phyloP scores from a whole-genome alignment of 371 early-diverging fungal genomes.

The Scutellospora calospora region DNA sequence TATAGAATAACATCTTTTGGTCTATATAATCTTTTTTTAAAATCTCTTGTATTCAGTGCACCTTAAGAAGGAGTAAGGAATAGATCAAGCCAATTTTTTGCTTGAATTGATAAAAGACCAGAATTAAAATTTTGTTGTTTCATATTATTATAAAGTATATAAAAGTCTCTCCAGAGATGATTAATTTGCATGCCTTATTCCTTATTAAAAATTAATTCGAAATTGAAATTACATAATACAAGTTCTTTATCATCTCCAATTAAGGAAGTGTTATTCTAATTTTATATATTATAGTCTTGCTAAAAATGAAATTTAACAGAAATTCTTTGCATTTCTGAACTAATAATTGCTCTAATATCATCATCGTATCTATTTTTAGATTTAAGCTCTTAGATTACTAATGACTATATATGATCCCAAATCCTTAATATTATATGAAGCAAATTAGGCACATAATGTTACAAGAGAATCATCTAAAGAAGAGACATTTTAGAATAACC shows the following conservation, averaged over 20 bases:
- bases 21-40: background rate
- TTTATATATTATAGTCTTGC: background rate
- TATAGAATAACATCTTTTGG: background rate
- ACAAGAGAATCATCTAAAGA: slow-evolving; percentile 2
- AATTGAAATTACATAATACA: slow-evolving; percentile 17
- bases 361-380: slow-evolving; percentile 17
- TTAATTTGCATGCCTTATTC: background rate
- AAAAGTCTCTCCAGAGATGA: background rate
- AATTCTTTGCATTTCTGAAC: background rate
- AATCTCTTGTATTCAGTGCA: background rate
- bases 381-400: slow-evolving; percentile 2
- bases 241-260: slow-evolving; percentile 1
- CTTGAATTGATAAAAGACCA: background rate
- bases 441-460: background rate
- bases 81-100: slow-evolving; percentile 15
- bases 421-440: background rate
- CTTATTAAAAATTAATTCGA: background rate
- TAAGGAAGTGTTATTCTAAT: background rate
- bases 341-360: background rate
- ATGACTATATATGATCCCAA: background rate
- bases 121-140: background rate
- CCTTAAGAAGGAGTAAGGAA: background rate
- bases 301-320: background rate
- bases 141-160: background rate
- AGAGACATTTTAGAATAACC: background rate